Conservation (phyloP, 768 basidiomycete species). For the Suillus weaverae region DNA sequence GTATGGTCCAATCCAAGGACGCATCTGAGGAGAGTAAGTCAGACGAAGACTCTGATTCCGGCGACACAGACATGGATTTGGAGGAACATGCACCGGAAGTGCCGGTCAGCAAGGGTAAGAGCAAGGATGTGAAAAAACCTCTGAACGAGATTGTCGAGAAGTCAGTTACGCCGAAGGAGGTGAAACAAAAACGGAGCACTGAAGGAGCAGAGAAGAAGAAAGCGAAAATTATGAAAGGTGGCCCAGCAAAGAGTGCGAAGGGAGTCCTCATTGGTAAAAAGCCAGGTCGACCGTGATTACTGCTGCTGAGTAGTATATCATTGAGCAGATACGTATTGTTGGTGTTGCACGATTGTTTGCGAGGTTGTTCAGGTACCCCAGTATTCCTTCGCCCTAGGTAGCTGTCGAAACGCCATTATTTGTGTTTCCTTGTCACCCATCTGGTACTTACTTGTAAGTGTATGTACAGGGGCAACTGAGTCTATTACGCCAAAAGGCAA, state of each 20-base stretch:
- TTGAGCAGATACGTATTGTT: not conserved
- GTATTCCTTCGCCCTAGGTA: not conserved
- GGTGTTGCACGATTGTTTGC: not conserved
- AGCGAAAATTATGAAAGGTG: conserved; percentile 37
- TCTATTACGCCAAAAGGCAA: too few species aligned
- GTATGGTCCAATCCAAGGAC: conserved; percentile 21
- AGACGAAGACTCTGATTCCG: conserved; percentile 1
- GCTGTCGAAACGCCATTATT: not conserved
- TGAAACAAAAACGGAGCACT: conserved; percentile 52
- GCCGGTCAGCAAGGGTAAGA: not conserved
- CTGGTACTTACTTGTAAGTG: not conserved
- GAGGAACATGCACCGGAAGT: not conserved
- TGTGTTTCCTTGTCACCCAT: not conserved
- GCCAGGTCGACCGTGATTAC: conserved; percentile 33
- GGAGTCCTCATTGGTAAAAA: conserved; percentile 55
- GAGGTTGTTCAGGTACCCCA: too few species aligned
- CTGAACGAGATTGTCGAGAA: conserved; percentile 26
- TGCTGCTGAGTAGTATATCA: not conserved
- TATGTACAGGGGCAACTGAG: not conserved
- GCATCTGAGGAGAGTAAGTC: conserved; percentile 4
- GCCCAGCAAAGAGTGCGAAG: conserved; percentile 54
- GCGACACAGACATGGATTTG: not conserved
- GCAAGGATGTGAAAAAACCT: conserved; percentile 10
- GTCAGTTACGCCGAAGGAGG: conserved; percentile 42
- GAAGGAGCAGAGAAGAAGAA: conserved; percentile 60